phyloP scores from a whole-genome alignment of 2,329 filamentous ascomycete genomes.

The Penicillium expansum region DNA sequence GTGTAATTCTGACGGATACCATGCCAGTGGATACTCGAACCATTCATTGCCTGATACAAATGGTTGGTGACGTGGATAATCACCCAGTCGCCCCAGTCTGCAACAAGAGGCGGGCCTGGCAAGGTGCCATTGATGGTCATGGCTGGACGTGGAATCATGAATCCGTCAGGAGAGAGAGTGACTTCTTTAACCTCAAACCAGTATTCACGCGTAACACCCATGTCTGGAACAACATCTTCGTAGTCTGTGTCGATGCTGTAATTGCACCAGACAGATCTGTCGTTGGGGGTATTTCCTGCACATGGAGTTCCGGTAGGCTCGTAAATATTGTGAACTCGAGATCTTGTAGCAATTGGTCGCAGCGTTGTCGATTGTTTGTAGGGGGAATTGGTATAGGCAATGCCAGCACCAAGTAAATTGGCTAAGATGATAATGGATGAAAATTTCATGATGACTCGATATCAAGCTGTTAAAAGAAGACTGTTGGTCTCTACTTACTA shows the following conservation, averaged over 20 bases:
- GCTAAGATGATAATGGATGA: neutral
- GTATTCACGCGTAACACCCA: conserved; percentile 17
- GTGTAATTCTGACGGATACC: conserved; percentile 34
- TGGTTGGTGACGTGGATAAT: conserved; percentile 56
- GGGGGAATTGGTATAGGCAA: neutral
- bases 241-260: conserved; percentile 36
- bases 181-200: conserved; percentile 15
- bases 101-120: conserved; percentile 65
- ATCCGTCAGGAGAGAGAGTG: conserved; percentile 23
- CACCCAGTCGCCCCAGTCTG: conserved; percentile 60
- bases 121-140: conserved; percentile 62
- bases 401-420: neutral
- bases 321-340: neutral
- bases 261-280: conserved; percentile 31
- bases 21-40: conserved; percentile 34
- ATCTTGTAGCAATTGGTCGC: neutral
- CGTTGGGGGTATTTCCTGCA: conserved; percentile 24
- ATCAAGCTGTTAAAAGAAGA: neutral
- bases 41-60: conserved; percentile 28
- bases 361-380: neutral
- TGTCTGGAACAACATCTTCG: conserved; percentile 25
- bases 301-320: neutral
- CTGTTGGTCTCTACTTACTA: neutral
- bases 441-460: neutral
- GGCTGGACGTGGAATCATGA: conserved; percentile 34